These are phyloP conservation scores for Volvox reticuliferus DNA, from an alignment of 139 green algal species.

Conservation along the genomic window DNA sequence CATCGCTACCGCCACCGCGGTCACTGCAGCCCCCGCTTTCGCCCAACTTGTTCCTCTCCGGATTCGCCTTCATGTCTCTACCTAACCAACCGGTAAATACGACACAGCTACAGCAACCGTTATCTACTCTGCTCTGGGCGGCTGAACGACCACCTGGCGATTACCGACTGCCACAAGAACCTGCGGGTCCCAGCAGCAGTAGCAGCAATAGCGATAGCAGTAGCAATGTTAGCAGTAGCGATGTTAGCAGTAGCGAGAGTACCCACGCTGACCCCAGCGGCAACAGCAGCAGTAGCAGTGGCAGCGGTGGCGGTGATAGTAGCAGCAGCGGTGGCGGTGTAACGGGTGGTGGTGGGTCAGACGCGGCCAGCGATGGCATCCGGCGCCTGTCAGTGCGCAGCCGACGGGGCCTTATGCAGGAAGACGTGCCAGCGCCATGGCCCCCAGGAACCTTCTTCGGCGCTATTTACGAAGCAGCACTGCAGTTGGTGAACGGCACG, in stretches of 20 bases:
- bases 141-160: neutral
- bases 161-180: neutral
- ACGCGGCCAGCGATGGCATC: no score
- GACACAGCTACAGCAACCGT: conserved; percentile 26
- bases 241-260: neutral
- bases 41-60: neutral
- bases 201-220: neutral
- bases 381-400: neutral
- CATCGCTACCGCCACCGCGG: neutral
- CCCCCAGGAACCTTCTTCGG: neutral
- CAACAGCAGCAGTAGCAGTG: neutral
- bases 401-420: neutral
- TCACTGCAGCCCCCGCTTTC: neutral
- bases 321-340: neutral
- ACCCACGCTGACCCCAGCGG: neutral
- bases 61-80: neutral
- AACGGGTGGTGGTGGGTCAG: neutral
- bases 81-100: neutral
- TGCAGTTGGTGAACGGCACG: neutral
- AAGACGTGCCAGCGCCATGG: neutral
- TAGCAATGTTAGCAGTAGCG: neutral
- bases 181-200: neutral
- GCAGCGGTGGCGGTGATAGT: neutral
- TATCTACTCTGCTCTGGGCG: neutral
- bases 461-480: neutral